A percentile compares a stretch with the other conserved stretches of the same genome.
These are phyloP conservation scores for Helianthus tuberosus DNA, from an alignment of 129 eudicot genomes.

Conservation along the genomic window DNA sequence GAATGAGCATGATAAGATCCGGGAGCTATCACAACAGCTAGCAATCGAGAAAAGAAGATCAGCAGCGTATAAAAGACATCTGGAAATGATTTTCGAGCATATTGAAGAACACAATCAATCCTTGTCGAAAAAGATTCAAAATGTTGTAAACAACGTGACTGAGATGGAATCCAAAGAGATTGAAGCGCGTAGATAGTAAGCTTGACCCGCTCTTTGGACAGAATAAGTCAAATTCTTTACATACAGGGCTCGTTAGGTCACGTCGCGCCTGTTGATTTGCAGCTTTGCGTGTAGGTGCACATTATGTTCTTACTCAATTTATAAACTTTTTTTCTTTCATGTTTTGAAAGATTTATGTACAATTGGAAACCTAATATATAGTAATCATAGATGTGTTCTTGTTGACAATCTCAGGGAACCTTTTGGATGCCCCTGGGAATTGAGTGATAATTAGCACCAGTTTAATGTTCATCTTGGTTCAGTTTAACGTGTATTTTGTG, in stretches of 20 bases:
- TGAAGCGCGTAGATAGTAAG: slow-evolving; percentile 40
- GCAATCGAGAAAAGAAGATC: slow-evolving; percentile 86
- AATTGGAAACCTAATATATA: slow-evolving; percentile 6
- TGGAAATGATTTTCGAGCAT: slow-evolving; percentile 87
- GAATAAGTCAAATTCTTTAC: slow-evolving; percentile 19
- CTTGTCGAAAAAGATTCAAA: slow-evolving; percentile 70
- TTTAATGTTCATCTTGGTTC: not conserved
- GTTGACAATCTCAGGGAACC: slow-evolving; percentile 6
- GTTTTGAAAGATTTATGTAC: slow-evolving; percentile 15
- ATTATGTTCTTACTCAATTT: slow-evolving; percentile 3
- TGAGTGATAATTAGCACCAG: not conserved
- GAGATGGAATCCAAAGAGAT: slow-evolving; percentile 68
- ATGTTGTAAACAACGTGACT: slow-evolving; percentile 67
- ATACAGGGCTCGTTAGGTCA: slow-evolving; percentile 8
- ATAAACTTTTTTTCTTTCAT: slow-evolving; percentile 5
- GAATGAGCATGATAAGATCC: slow-evolving; percentile 93
- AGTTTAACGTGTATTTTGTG: not conserved
- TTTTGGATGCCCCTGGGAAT: slow-evolving; percentile 2
- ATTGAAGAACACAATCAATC: slow-evolving; percentile 87
- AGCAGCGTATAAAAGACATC: slow-evolving; percentile 83
- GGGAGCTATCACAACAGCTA: slow-evolving; percentile 90
- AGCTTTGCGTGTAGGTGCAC: slow-evolving; percentile 24
- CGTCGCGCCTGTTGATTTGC: slow-evolving; percentile 28
- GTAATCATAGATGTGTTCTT: slow-evolving; percentile 14
- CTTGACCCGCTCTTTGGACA: slow-evolving; percentile 7